Percentiles rank a stretch among this genome's conserved stretches.
phyloP scores from a whole-genome alignment of 495 filamentous ascomycete species.

The Schizothecium vesticola region DNA sequence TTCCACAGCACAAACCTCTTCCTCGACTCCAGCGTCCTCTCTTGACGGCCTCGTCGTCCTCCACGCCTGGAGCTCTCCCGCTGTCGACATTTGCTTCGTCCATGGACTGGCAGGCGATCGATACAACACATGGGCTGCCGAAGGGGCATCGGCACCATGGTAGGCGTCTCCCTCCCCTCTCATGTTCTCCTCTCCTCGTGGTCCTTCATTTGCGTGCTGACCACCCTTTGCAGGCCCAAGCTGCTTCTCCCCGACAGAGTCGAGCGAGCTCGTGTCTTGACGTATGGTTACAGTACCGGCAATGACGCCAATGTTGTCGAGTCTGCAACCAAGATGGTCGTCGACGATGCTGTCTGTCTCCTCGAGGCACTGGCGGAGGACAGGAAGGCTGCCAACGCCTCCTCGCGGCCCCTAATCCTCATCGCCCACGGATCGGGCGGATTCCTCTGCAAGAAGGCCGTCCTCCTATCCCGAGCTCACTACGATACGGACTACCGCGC shows the following conservation, averaged over 20 bases:
- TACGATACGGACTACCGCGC: constrained; percentile 17
- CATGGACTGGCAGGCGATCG: neutral
- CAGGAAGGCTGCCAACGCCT: neutral
- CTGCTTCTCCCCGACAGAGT: constrained; percentile 20
- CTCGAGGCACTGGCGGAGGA: constrained; percentile 10
- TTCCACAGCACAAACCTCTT: neutral
- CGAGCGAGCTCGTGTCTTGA: constrained; percentile 20
- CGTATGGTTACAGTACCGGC: constrained; percentile 22
- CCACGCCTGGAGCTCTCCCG: neutral
- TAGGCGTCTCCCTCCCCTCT: neutral
- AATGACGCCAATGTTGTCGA: neutral
- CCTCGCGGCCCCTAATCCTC: constrained; percentile 21
- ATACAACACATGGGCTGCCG: neutral
- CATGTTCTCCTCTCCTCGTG: neutral
- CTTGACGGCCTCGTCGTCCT: neutral
- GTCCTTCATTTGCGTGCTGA: neutral
- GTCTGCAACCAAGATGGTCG: constrained; percentile 9
- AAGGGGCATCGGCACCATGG: neutral
- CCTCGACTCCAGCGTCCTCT: neutral
- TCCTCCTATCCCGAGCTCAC: constrained; percentile 10
- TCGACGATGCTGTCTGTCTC: constrained; percentile 17
- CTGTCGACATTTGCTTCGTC: neutral
- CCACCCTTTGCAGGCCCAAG: constrained; percentile 11
- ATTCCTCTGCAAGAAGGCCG: constrained; percentile 34
- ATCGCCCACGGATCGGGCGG: constrained; percentile 35